These are phyloP conservation scores for Ceratocystis albifundus DNA, from an alignment of 2,329 filamentous ascomycete species.

Conservation along the genomic window DNA sequence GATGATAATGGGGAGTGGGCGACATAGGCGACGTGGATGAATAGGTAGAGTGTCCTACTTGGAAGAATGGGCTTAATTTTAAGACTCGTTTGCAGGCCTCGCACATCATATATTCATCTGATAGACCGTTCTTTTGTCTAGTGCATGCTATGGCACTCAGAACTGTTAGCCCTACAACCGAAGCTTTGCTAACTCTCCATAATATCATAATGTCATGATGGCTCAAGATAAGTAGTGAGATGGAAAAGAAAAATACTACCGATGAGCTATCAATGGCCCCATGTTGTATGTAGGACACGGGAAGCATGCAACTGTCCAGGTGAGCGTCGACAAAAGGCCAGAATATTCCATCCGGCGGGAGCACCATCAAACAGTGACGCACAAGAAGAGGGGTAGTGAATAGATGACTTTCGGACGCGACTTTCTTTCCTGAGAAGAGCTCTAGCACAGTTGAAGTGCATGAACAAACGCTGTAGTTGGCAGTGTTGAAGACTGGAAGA, in stretches of 20 bases:
- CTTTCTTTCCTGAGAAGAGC: neutral
- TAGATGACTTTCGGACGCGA: neutral
- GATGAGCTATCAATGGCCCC: neutral
- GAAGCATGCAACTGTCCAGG: constrained; percentile 6
- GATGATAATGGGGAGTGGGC: neutral
- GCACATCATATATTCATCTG: neutral
- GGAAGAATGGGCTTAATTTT: too few species aligned
- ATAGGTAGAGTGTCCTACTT: neutral
- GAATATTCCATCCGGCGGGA: neutral
- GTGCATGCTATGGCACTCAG: neutral
- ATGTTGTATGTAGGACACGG: neutral
- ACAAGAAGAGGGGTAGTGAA: neutral
- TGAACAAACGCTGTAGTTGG: neutral
- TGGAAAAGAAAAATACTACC: neutral
- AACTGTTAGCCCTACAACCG: neutral
- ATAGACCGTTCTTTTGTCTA: neutral
- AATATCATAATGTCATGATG: neutral
- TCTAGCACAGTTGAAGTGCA: neutral
- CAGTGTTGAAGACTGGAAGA: neutral
- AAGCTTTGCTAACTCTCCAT: neutral
- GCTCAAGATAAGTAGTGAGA: neutral
- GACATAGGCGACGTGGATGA: neutral
- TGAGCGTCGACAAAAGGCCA: constrained; percentile 6
- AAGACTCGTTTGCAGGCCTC: neutral
- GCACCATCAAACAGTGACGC: neutral